These are phyloP conservation scores for Tolypocladium endophyticum DNA, from an alignment of 2,329 filamentous ascomycete species.

Conservation along the genomic window DNA sequence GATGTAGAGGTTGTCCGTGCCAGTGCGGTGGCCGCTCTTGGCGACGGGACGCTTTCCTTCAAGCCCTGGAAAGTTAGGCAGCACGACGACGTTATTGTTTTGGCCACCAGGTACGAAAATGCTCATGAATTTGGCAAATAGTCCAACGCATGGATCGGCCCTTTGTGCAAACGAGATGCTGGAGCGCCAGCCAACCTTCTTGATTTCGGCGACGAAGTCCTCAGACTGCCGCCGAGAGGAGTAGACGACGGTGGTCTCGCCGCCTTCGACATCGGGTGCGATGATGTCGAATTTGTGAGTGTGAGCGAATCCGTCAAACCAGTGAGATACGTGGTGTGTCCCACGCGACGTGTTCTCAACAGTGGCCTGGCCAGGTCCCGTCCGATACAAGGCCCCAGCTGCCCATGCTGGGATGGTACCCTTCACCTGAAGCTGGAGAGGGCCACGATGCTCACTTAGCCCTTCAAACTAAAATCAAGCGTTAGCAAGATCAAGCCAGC, in stretches of 20 bases:
- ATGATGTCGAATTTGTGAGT: conserved; percentile 64
- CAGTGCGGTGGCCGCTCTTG: conserved; percentile 21
- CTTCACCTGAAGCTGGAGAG: conserved; percentile 50
- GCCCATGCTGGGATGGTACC: conserved; percentile 62
- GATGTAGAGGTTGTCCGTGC: conserved; percentile 9
- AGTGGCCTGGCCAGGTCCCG: conserved; percentile 57
- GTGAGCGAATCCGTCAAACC: conserved; percentile 71
- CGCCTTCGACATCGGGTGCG: conserved; percentile 18
- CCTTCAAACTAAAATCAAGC: conserved; percentile 49
- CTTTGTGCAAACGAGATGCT: conserved; percentile 59
- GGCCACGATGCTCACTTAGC: conserved; percentile 53
- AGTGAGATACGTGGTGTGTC: conserved; percentile 56
- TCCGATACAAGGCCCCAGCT: conserved; percentile 63
- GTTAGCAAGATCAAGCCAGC: background rate
- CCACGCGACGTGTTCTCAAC: conserved; percentile 48
- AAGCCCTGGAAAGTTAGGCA: conserved; percentile 52
- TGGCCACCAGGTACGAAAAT: conserved; percentile 33
- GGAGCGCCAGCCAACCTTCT: conserved; percentile 44
- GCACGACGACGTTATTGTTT: conserved; percentile 56
- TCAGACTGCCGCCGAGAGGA: conserved; percentile 62
- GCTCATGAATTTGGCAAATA: conserved; percentile 63
- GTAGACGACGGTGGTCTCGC: conserved; percentile 44
- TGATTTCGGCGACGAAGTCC: conserved; percentile 48
- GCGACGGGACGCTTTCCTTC: conserved; percentile 3
- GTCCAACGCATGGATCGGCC: conserved; percentile 61